Conservation (phyloP, 2,329 filamentous ascomycete species). For the Claviceps maximensis region DNA sequence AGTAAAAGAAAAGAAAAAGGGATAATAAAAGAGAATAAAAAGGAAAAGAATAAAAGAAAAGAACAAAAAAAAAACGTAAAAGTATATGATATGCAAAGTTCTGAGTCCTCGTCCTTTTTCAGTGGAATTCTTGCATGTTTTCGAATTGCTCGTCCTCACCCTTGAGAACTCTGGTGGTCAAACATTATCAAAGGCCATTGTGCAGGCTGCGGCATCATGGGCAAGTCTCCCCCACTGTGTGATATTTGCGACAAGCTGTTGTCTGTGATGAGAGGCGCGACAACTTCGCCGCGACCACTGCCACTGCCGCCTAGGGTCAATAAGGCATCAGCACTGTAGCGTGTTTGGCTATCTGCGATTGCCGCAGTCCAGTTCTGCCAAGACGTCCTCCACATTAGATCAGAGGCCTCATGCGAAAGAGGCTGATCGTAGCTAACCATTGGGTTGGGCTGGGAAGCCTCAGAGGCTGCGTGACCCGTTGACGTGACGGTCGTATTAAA, state of each 20-base stretch:
- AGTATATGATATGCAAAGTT: not conserved
- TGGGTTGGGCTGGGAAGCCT: constrained; percentile 20
- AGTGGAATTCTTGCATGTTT: not conserved
- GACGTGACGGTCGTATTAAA: constrained; percentile 14
- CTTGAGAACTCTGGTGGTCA: constrained; percentile 12
- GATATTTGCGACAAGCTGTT: constrained; percentile 1
- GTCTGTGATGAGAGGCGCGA: constrained; percentile 3
- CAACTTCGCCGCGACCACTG: not conserved
- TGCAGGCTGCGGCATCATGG: constrained; percentile 14
- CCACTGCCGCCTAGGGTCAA: constrained; percentile 28
- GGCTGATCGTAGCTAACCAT: constrained; percentile 28
- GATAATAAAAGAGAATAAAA: not conserved
- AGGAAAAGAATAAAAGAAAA: no score
- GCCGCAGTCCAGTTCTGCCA: constrained; percentile 44
- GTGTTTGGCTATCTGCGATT: constrained; percentile 35
- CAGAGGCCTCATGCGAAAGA: constrained; percentile 15
- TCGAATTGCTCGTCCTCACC: not conserved
- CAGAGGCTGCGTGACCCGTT: constrained; percentile 10
- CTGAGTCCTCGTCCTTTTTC: no score
- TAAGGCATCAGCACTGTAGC: constrained; percentile 35
- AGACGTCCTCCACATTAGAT: constrained; percentile 29
- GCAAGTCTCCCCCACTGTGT: constrained; percentile 10
- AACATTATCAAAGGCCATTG: constrained; percentile 21
- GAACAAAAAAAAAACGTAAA: not conserved
- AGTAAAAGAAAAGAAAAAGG: not conserved